phyloP scores from a whole-genome alignment of 2,329 filamentous ascomycete species.

The Ophiocordyceps camponoti-leonardi region DNA sequence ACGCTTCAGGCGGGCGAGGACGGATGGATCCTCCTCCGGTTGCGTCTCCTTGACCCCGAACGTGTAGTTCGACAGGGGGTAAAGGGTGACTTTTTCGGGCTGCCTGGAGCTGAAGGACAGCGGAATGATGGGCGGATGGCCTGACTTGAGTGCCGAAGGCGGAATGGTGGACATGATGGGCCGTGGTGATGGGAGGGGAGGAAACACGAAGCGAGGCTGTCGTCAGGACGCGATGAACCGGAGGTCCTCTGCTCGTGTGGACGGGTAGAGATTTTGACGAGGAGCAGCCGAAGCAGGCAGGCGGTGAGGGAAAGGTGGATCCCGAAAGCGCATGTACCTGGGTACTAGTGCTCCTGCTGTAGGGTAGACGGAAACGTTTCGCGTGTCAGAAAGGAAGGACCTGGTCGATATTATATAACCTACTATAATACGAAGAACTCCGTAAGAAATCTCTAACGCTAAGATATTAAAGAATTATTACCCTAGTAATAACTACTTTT shows the following conservation, averaged over 20 bases:
- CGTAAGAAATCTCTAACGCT: no score
- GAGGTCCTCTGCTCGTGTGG: background rate
- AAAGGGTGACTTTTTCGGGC: conserved; percentile 75
- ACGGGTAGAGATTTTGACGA: background rate
- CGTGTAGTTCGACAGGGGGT: conserved; percentile 94
- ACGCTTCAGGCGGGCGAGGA: conserved; percentile 78
- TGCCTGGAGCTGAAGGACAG: conserved; percentile 80
- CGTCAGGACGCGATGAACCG: background rate
- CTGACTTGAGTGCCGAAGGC: conserved; percentile 57
- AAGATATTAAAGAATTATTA: no score
- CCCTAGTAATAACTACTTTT: no score
- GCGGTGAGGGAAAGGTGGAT: background rate
- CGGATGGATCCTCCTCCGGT: conserved; percentile 92
- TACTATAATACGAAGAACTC: no score
- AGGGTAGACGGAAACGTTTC: no score
- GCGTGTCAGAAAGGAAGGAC: no score
- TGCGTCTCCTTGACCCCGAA: conserved; percentile 98
- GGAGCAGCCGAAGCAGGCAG: background rate
- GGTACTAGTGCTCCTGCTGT: no score
- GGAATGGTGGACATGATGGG: conserved; percentile 70
- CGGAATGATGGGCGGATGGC: conserved; percentile 60
- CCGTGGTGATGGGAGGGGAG: background rate
- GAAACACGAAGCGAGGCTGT: background rate
- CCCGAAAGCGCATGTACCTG: background rate
- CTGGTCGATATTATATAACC: no score